These are phyloP conservation scores for Arachis monticola DNA, from an alignment of 331 rosid species.

Conservation along the genomic window DNA sequence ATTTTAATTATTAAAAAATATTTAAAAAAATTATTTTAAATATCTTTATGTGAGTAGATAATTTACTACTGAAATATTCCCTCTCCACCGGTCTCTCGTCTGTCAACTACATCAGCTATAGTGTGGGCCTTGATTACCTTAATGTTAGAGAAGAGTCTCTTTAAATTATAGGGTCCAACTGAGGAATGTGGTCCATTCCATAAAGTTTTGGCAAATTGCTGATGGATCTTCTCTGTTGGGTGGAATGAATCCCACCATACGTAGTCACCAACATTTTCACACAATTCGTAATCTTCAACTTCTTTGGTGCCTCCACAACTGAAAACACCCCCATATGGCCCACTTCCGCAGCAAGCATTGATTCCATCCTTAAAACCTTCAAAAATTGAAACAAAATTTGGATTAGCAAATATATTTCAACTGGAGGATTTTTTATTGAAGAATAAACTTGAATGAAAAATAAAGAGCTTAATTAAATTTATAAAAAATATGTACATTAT, in stretches of 20 bases:
- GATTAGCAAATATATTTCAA: too few relatives aligned
- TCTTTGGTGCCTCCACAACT: slow-evolving; percentile 58
- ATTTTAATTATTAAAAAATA: too few relatives aligned
- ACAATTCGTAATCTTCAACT: slow-evolving; percentile 44
- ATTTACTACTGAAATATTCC: too few relatives aligned
- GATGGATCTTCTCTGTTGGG: slow-evolving; percentile 59
- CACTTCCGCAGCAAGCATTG: slow-evolving; percentile 71
- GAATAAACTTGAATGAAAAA: too few relatives aligned
- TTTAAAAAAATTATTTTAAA: too few relatives aligned
- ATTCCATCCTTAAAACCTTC: slow-evolving; percentile 63
- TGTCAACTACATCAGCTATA: slow-evolving; percentile 53
- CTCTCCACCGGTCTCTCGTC: too few relatives aligned
- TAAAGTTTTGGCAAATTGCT: slow-evolving; percentile 50
- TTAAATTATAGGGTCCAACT: slow-evolving; percentile 52
- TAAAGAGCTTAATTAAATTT: too few relatives aligned
- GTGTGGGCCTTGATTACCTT: slow-evolving; percentile 37
- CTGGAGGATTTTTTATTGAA: too few relatives aligned
- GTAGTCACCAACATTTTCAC: slow-evolving; percentile 43
- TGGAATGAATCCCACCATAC: slow-evolving; percentile 78
- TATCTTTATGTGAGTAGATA: too few relatives aligned
- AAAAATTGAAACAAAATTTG: too few relatives aligned
- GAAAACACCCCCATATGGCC: slow-evolving; percentile 59
- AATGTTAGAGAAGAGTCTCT: slow-evolving; percentile 44
- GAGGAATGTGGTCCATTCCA: slow-evolving; percentile 52
- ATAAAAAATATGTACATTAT: too few relatives aligned